Conservation (phyloP, 257 asterid species). For the Plantago major region DNA sequence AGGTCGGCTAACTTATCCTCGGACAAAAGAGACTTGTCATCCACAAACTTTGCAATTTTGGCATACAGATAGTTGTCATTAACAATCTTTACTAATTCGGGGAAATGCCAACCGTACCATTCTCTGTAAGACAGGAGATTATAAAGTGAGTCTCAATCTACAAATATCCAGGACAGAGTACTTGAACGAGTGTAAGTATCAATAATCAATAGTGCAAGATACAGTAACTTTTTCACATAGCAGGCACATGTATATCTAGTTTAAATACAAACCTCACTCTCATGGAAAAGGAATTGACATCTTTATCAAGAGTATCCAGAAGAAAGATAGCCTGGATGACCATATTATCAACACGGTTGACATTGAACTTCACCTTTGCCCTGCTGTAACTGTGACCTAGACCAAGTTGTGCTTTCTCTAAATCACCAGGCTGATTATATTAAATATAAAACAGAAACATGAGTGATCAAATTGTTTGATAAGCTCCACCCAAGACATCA, state of each 20-base stretch:
- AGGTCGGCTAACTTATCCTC: constrained; percentile 61
- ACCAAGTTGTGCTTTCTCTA: constrained; percentile 97
- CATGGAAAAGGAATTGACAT: constrained; percentile 89
- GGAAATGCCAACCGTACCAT: constrained; percentile 99
- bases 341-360: constrained; percentile 95
- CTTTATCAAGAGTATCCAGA: constrained; percentile 95
- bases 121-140: constrained; percentile 50
- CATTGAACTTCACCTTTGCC: constrained; percentile 95
- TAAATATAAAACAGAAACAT: not conserved
- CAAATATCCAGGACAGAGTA: not conserved
- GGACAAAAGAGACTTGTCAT: constrained; percentile 68
- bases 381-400: constrained; percentile 94
- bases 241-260: not conserved
- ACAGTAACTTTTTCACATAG: too few species aligned
- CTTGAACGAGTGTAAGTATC: not conserved
- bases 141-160: not conserved
- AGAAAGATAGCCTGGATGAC: constrained; percentile 93
- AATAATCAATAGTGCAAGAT: not conserved
- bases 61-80: constrained; percentile 91
- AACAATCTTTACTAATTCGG: constrained; percentile 79
- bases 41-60: constrained; percentile 75
- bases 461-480: constrained; percentile 5
- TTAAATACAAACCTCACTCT: constrained; percentile 65
- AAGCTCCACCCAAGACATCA: not conserved
- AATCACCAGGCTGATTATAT: constrained; percentile 64